Percentiles rank a stretch among this genome's conserved stretches.
phyloP scores from a whole-genome alignment of 768 basidiomycete genomes.

The Termitomyces sp. region DNA sequence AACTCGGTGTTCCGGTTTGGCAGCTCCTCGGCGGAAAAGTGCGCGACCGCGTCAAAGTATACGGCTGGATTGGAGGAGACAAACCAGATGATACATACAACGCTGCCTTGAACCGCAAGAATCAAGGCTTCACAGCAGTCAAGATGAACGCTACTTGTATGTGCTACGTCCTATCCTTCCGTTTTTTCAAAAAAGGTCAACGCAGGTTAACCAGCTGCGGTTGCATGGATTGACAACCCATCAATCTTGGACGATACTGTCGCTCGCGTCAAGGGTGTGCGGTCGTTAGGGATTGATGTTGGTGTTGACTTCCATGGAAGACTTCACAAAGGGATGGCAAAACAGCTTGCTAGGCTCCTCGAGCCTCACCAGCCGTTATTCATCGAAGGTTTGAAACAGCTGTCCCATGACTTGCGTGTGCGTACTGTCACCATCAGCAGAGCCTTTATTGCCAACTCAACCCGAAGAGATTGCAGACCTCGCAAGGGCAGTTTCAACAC shows the following conservation, averaged over 20 bases:
- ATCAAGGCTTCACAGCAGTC: slow-evolving; percentile 63
- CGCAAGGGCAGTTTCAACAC: slow-evolving; percentile 46
- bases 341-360: slow-evolving; percentile 56
- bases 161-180: slow-evolving; percentile 8
- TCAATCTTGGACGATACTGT: slow-evolving; percentile 44
- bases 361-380: slow-evolving; percentile 59
- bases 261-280: slow-evolving; percentile 46
- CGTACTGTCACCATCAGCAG: slow-evolving; percentile 19
- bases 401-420: not conserved
- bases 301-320: slow-evolving; percentile 70
- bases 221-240: slow-evolving; percentile 63
- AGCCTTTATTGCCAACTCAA: slow-evolving; percentile 56
- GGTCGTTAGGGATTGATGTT: slow-evolving; percentile 54
- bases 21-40: slow-evolving; percentile 68
- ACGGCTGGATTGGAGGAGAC: slow-evolving; percentile 58
- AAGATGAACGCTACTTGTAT: slow-evolving; percentile 68
- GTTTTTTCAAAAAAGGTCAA: not conserved
- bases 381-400: slow-evolving; percentile 44
- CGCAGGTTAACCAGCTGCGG: slow-evolving; percentile 17
- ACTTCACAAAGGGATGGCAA: slow-evolving; percentile 65
- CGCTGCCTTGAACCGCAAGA: slow-evolving; percentile 47
- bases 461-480: slow-evolving; percentile 60
- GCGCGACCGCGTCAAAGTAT: slow-evolving; percentile 52
- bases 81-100: slow-evolving; percentile 47
- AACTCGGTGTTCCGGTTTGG: slow-evolving; percentile 59